Evolutionary conservation across 176 grass and related monocot species (phyloP), one percentile per base, ranked within the genome.

Genomic region (Alopecurus myosuroides): DNA sequence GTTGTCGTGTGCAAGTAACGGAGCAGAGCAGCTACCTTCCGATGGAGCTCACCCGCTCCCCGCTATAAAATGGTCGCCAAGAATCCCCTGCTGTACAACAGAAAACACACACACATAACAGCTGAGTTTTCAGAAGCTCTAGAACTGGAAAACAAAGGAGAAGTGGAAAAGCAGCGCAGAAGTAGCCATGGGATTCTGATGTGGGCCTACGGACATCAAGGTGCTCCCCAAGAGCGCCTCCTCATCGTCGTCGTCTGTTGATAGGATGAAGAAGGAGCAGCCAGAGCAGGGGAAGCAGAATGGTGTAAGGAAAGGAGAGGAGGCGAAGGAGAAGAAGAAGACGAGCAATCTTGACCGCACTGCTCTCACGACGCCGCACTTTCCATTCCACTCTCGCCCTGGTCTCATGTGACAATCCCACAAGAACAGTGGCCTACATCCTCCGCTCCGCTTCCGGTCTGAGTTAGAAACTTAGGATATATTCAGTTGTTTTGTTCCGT

Each of bases 301-400:
- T 20, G 20, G 3, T 22, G 18, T 3, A 1, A 30, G n/a, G n/a
- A n/a, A n/a, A n/a, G n/a, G n/a, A n/a, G n/a, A n/a, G n/a, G n/a
- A n/a, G n/a, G n/a, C n/a, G n/a, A n/a, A n/a, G n/a, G n/a, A 14
- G 48, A 13, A 26, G 29, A 80, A 64, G 66, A 61, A 76, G 31
- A 80, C 3, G 15, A 82, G 86, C 74, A 83, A 78, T 33, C 73
- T 83, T 62, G 73, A 83, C 17, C 9, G 11, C 1, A 52, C 63
- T 0, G 73, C 86, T 12, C 17, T n/a, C 30, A 42, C 39, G 1
- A 70, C 37, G 2, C 86, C 86, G 3, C 82, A 70, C 63, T 77
- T 83, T 64, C 74, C 86, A 22, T 88, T 83, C 64, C 86, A 88
- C 19, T 83, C 86, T 23, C 81, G 80, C 1, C 37, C 67, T 6